Evolutionary conservation across 1,139 yeast genomes (phyloP).

Genomic region (Williopsis jadinii): DNA sequence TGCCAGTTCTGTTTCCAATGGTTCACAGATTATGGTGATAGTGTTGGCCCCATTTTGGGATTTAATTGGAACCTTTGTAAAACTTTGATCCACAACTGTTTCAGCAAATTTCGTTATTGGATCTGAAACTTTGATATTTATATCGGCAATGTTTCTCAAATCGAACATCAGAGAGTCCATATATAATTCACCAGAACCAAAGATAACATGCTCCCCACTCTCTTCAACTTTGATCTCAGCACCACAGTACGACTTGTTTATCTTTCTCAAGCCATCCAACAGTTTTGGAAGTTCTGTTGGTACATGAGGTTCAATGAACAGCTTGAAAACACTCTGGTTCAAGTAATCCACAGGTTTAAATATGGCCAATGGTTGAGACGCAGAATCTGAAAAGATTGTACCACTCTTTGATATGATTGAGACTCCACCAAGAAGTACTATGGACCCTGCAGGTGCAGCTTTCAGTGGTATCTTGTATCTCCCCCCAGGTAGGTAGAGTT

Average conservation of each 20-base stretch:
- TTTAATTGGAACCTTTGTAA: conserved; percentile 54
- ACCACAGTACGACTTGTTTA: conserved; percentile 61
- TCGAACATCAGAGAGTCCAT: conserved; percentile 82
- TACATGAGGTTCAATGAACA: conserved; percentile 74
- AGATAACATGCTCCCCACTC: conserved; percentile 77
- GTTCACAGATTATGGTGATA: conserved; percentile 75
- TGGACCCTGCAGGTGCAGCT: conserved; percentile 53
- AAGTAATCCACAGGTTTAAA: conserved; percentile 40
- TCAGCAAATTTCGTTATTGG: conserved; percentile 81
- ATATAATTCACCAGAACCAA: conserved; percentile 85
- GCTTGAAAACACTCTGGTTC: conserved; percentile 59
- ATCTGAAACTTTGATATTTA: conserved; percentile 77
- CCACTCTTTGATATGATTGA: conserved; percentile 54
- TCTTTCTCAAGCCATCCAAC: conserved; percentile 56
- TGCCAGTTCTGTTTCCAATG: conserved; percentile 49
- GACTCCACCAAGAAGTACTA: conserved; percentile 60
- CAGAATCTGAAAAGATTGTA: conserved; percentile 34
- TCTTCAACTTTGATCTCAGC: conserved; percentile 69
- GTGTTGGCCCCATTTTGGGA: conserved; percentile 49
- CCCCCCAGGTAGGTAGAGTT: conserved; percentile 60
- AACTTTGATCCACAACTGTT: conserved; percentile 62
- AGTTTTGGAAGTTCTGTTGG: conserved; percentile 77
- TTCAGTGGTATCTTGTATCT: conserved; percentile 57
- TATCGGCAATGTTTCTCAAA: conserved; percentile 53
- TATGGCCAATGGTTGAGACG: conserved; percentile 22